These are phyloP conservation scores for Trifolium pratense DNA, from an alignment of 306 rosid genomes.

Conservation along the genomic window DNA sequence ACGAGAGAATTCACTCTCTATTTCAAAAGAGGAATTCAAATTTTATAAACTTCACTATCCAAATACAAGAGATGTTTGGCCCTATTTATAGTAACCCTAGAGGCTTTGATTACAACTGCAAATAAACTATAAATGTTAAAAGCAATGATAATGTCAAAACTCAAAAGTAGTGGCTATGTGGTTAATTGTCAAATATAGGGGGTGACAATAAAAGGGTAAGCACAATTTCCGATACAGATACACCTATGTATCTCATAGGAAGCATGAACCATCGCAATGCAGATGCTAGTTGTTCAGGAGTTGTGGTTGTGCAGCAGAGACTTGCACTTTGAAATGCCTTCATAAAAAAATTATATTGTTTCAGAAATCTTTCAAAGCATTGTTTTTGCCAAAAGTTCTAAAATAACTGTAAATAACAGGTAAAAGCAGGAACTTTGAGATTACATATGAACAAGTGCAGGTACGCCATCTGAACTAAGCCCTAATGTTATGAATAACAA, in stretches of 20 bases:
- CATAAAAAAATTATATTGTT: conserved; percentile 19
- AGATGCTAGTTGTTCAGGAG: conserved; percentile 93
- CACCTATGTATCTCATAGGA: conserved; percentile 76
- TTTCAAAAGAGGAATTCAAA: no score
- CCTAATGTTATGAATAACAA: conserved; percentile 81
- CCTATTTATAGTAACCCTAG: no score
- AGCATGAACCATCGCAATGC: conserved; percentile 92
- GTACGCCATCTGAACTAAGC: conserved; percentile 89
- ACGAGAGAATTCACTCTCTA: no score
- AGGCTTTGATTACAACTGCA: no score
- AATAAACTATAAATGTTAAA: no score
- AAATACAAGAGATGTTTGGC: no score
- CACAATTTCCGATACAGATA: conserved; percentile 89
- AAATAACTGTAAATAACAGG: conserved; percentile 27
- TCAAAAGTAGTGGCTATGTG: no score
- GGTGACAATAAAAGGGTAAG: conserved; percentile 90
- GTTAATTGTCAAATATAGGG: no score
- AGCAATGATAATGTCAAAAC: no score
- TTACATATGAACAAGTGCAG: conserved; percentile 87
- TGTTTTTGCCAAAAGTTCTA: conserved; percentile 26
- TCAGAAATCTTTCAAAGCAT: conserved; percentile 33
- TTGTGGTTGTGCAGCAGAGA: conserved; percentile 90
- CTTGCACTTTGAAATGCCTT: conserved; percentile 99
- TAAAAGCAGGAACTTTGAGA: conserved; percentile 48
- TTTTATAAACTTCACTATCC: no score